These are phyloP conservation scores for Pinus taeda DNA, from an alignment of 75 land plant genomes.

Conservation along the genomic window DNA sequence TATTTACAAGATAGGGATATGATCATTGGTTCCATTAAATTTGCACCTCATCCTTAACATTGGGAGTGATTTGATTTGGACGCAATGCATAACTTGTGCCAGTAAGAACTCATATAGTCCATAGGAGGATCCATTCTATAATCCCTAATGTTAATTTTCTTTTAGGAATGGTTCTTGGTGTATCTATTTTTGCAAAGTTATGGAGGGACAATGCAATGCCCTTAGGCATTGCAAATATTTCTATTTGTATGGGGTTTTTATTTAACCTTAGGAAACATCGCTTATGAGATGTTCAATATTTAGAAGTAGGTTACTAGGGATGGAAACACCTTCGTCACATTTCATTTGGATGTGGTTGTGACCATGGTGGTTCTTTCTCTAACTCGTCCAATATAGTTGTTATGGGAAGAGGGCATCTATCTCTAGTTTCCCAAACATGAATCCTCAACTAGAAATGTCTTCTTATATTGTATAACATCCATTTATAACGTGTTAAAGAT, in stretches of 20 bases:
- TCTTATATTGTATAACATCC: neutral
- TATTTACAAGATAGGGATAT: no score
- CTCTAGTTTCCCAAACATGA: neutral
- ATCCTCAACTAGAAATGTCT: neutral
- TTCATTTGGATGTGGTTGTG: neutral
- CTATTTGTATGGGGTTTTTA: neutral
- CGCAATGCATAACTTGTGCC: no score
- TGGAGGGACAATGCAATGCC: neutral
- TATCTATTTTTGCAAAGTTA: neutral
- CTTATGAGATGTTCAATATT: neutral
- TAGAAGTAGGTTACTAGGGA: neutral
- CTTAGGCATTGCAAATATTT: neutral
- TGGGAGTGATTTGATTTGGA: no score
- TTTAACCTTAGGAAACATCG: neutral
- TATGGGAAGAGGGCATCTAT: neutral
- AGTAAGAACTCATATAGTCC: no score
- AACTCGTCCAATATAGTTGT: neutral
- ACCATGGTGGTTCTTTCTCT: neutral
- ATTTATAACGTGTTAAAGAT: neutral
- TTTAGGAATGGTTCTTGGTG: neutral
- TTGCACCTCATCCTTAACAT: no score
- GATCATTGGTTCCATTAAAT: no score
- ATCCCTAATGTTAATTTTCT: neutral
- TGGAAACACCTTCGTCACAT: neutral
- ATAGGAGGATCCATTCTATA: no score